Evolutionary conservation across 2,329 filamentous ascomycete species (phyloP), one percentile per base, ranked within the genome.

Genomic region (Purpureocillium lavendulum): DNA sequence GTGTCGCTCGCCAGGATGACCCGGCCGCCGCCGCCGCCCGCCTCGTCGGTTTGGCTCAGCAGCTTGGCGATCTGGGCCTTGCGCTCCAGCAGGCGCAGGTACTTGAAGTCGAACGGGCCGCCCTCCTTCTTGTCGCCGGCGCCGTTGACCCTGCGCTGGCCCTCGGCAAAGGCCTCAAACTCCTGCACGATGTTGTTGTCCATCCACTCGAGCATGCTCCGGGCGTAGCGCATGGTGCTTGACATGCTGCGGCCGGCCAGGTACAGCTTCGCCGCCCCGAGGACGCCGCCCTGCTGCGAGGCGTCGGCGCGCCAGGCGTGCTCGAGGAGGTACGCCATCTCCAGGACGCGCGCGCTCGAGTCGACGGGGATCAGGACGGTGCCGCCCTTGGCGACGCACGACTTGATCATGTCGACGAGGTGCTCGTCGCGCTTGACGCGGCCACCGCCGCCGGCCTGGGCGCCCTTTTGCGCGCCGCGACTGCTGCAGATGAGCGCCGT

Each of bases 191-290:
- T 94, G 42, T 81, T 83, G 54, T 96, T 89, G 56, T 97, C 89
- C 89, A 98, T 97, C 92, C 92, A 98, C 57, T 98, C 92, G 26
- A 98, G 70, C 86, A 98, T 94, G 59, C 90, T 96, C 49, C 89
- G 77, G 18, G 90, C 86, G 49, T 96, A 87, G 38, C 87, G 77
- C 72, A 97, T 85, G 0, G 89, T 94, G 45, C 87, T 89, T 42
- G 86, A 82, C 47, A 87, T 84, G 45, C 87, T 94, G 43, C 82
- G 82, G 30, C 88, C 89, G 1, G 89, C 90, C 33, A 98, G 70
- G 56, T 88, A 96, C 1, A 96, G 69, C 50, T 73, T 77, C 0
- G 75, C 66, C 1, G 67, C 61, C 40, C 68, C 68, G 13, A 82
- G 62, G 1, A 64, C 62, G 16, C 71, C 71, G 17, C 73, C 71